phyloP scores from a whole-genome alignment of 148 eudicot species.

The Chenopodium suecicum region DNA sequence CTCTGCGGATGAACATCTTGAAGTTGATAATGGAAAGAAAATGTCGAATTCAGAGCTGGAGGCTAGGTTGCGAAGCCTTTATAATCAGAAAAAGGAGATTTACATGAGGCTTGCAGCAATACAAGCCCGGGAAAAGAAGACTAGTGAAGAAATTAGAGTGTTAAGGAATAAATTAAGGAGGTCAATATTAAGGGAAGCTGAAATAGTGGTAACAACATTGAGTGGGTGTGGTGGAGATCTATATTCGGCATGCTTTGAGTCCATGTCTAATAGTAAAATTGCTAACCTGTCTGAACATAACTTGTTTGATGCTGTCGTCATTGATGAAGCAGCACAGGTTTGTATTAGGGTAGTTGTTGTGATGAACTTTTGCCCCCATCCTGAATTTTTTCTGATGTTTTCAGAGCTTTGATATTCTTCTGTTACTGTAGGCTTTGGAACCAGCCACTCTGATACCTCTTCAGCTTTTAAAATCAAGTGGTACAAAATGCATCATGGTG shows the following conservation, averaged over 20 bases:
- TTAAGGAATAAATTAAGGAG: constrained; percentile 65
- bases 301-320: constrained; percentile 92
- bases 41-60: constrained; percentile 65
- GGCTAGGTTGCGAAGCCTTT: constrained; percentile 66
- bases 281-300: constrained; percentile 56
- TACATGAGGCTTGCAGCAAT: constrained; percentile 66
- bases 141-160: constrained; percentile 72
- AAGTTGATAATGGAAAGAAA: constrained; percentile 47
- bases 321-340: constrained; percentile 99
- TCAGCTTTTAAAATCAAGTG: constrained; percentile 85
- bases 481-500: constrained; percentile 92
- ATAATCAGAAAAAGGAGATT: constrained; percentile 66
- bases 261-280: constrained; percentile 52
- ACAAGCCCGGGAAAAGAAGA: constrained; percentile 84
- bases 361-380: neutral
- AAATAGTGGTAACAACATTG: constrained; percentile 88
- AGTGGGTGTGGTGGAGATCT: constrained; percentile 99
- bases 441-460: constrained; percentile 95
- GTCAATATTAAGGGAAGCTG: constrained; percentile 87
- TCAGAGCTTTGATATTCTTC: constrained; percentile 8
- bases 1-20: constrained; percentile 41
- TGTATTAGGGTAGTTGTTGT: constrained; percentile 10
- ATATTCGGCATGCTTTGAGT: constrained; percentile 79
- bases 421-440: constrained; percentile 73
- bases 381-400: neutral